Percentiles rank a stretch among this genome's conserved stretches.
Conservation (phyloP, 164 flowering plant species). For the Akebia trifoliata region DNA sequence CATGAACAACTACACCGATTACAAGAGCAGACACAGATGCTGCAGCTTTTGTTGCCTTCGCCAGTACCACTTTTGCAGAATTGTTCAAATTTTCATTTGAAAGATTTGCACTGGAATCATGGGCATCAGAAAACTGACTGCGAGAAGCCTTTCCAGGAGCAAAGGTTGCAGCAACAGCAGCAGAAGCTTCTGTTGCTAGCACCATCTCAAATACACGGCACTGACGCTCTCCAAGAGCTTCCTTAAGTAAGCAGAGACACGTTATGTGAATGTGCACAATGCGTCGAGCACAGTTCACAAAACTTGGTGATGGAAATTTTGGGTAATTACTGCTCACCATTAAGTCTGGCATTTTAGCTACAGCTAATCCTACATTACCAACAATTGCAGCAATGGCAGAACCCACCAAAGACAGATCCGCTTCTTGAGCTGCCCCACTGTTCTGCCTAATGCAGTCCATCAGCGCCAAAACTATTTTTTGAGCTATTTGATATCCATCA, state of each 20-base stretch:
- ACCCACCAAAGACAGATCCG: conserved; percentile 75
- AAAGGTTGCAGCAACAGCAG: conserved; percentile 61
- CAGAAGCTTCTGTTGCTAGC: conserved; percentile 81
- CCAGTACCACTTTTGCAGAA: conserved; percentile 41
- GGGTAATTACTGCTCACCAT: conserved; percentile 33
- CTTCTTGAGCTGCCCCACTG: conserved; percentile 94
- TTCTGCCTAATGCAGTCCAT: conserved; percentile 86
- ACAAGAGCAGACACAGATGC: conserved; percentile 89
- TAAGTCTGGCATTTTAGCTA: conserved; percentile 67
- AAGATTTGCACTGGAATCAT: conserved; percentile 47
- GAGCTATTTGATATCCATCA: conserved; percentile 67
- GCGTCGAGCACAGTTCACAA: conserved; percentile 50
- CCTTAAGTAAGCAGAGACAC: conserved; percentile 79
- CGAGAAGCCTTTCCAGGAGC: conserved; percentile 71
- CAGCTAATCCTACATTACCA: conserved; percentile 54
- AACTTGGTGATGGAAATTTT: conserved; percentile 39
- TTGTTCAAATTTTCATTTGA: conserved; percentile 48
- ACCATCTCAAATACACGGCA: conserved; percentile 90
- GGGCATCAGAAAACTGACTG: conserved; percentile 65
- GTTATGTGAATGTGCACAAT: conserved; percentile 59
- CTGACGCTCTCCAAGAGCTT: conserved; percentile 95
- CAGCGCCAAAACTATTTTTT: conserved; percentile 54
- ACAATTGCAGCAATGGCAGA: conserved; percentile 95
- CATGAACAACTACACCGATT: conserved; percentile 72
- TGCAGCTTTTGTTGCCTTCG: conserved; percentile 54